Base-by-base conservation (phyloP, 2,329 filamentous ascomycete species). In the Exserohilum turcica region DNA sequence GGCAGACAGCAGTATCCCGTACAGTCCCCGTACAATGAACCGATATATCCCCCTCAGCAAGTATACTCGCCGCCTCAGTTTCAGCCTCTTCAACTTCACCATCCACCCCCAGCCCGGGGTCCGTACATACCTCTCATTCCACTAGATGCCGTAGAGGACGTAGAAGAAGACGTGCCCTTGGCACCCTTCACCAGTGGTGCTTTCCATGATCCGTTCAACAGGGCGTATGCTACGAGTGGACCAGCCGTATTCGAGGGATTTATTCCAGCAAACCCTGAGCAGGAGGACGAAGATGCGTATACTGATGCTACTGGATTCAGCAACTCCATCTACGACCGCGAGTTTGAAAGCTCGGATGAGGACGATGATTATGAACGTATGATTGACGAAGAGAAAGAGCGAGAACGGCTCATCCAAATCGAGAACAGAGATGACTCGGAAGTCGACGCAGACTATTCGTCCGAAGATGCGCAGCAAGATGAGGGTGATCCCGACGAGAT, bases 171-270 rank as follows among this genome's bases (percentile, higher is more conserved):
- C 7, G 47, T 43, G 42, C 27, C 52, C 29, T 48, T 56, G 18
- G 37, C 47, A 29, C 54, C 62, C 29, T 61, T 64, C 15, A 53
- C 58, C 12, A 50, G 38, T 27, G 45, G 49, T n/a, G 46, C 43
- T n/a, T 52, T 58, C 16, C 54, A 59, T 15, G 67, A 70, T 28
- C 48, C 62, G 16, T 64, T 70, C 37, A 65, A 59, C 31, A 54
- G 60, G 44, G 59, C 57, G 2, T 71, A 67, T 43, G 50, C 59
- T 39, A 63, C 59, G 9, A 64, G 51, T 37, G 68, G 61, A 19
- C 72, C 71, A 9, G 61, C 73, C 8, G 66, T 76, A 21, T 72
- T 75, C 47, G 74, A 77, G 56, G 75, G 74, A 5, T 76, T 73
- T 43, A 74, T 76, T 43, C 73, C 74, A 32, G 70, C 68, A 10